These are phyloP conservation scores for Daldinia childiae DNA, from an alignment of 495 filamentous ascomycete species.

Conservation along the genomic window DNA sequence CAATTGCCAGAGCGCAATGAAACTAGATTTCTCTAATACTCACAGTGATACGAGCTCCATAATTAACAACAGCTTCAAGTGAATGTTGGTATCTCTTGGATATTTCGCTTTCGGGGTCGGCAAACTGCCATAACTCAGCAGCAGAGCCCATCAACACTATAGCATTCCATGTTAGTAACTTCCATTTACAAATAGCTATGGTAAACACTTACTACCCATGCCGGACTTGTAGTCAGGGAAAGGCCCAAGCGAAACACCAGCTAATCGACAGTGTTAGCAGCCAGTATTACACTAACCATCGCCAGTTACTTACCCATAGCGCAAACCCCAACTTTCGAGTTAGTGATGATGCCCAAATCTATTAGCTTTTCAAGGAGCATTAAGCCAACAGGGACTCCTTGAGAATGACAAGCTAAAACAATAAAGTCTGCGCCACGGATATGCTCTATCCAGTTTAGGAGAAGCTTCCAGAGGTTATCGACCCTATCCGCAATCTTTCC, in stretches of 20 bases:
- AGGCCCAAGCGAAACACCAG: slow-evolving; percentile 92
- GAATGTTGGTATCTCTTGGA: slow-evolving; percentile 83
- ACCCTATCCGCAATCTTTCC: slow-evolving; percentile 93
- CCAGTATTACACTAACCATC: background rate
- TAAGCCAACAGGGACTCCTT: slow-evolving; percentile 91
- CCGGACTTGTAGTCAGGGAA: slow-evolving; percentile 87
- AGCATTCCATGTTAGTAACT: slow-evolving; percentile 11
- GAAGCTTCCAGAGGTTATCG: slow-evolving; percentile 89
- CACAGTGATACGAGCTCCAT: slow-evolving; percentile 78
- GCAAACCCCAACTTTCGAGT: slow-evolving; percentile 78
- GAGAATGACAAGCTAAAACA: slow-evolving; percentile 89
- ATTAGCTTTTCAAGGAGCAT: slow-evolving; percentile 95
- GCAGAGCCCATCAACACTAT: slow-evolving; percentile 81
- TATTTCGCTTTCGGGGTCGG: slow-evolving; percentile 77
- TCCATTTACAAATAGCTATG: background rate
- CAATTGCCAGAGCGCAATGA: background rate
- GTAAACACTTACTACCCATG: slow-evolving; percentile 55
- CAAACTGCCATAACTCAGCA: slow-evolving; percentile 92
- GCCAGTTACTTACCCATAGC: slow-evolving; percentile 70
- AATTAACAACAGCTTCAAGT: slow-evolving; percentile 73
- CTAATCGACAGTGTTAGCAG: slow-evolving; percentile 51
- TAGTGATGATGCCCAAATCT: slow-evolving; percentile 74
- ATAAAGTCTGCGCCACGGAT: slow-evolving; percentile 89
- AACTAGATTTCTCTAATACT: slow-evolving; percentile 3
- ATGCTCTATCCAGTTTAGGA: slow-evolving; percentile 94